Evolutionary conservation across 2,329 filamentous ascomycete genomes (phyloP).

Genomic region (Calonectria honghensis): DNA sequence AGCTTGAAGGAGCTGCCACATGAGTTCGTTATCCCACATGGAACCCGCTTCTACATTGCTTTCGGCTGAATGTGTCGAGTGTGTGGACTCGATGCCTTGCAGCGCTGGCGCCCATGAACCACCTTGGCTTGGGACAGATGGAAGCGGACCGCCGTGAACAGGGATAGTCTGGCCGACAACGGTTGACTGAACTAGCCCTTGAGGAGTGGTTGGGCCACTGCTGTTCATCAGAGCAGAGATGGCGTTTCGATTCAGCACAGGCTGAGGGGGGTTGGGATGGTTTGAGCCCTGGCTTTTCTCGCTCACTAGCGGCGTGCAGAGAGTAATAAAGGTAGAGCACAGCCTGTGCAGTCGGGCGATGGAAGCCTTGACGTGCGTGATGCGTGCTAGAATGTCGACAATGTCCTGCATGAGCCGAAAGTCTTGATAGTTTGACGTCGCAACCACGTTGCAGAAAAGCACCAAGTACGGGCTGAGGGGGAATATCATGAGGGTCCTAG

Average conservation of each 20-base stretch:
- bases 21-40: not conserved
- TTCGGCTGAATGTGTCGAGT: no score
- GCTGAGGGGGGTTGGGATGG: not conserved
- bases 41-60: not conserved
- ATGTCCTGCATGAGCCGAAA: constrained; percentile 10
- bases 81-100: not conserved
- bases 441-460: constrained; percentile 11
- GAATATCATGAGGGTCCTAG: constrained; percentile 9
- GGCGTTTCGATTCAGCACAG: not conserved
- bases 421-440: not conserved
- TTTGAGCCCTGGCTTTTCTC: not conserved
- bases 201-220: no score
- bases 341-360: not conserved
- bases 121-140: not conserved
- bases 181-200: not conserved
- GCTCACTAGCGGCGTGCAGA: not conserved
- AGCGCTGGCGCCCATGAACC: not conserved
- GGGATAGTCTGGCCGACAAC: not conserved
- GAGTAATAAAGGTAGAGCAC: not conserved
- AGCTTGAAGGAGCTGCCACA: constrained; percentile 7
- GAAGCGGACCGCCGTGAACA: not conserved
- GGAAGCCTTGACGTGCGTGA: not conserved
- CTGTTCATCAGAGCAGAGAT: not conserved
- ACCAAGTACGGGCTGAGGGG: constrained; percentile 7
- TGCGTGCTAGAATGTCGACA: not conserved